These are phyloP conservation scores for Stagonosporopsis chrysanthemi DNA, from an alignment of 2,329 filamentous ascomycete species.

Conservation along the genomic window DNA sequence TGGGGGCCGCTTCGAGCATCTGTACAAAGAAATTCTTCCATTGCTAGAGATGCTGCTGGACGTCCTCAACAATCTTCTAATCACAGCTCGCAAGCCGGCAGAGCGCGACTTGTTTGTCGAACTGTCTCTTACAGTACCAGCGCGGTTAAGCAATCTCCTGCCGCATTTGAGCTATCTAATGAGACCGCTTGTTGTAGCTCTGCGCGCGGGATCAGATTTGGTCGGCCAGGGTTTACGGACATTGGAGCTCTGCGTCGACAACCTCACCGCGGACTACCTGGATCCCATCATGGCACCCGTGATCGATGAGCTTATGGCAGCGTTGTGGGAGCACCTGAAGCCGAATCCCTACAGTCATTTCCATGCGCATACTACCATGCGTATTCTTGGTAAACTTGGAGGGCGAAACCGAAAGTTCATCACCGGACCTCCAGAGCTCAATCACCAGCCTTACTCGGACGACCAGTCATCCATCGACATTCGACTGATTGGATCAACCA, in stretches of 20 bases:
- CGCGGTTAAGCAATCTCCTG: conserved; percentile 89
- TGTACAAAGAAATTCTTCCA: conserved; percentile 97
- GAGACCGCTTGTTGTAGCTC: conserved; percentile 93
- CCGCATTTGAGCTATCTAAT: conserved; percentile 97
- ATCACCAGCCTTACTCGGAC: conserved; percentile 85
- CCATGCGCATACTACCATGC: conserved; percentile 96
- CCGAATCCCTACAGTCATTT: conserved; percentile 97
- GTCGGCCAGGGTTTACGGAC: conserved; percentile 94
- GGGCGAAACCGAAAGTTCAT: conserved; percentile 96
- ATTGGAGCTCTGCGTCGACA: conserved; percentile 95
- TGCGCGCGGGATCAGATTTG: conserved; percentile 89
- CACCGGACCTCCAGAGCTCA: conserved; percentile 83
- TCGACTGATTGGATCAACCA: conserved; percentile 85
- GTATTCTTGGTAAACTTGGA: conserved; percentile 94
- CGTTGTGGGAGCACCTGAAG: conserved; percentile 92
- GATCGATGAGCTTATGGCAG: conserved; percentile 98
- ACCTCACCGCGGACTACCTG: conserved; percentile 95
- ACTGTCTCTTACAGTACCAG: conserved; percentile 93
- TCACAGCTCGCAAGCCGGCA: conserved; percentile 86
- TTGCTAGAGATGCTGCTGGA: conserved; percentile 97
- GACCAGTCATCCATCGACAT: conserved; percentile 88
- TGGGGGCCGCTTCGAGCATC: conserved; percentile 93
- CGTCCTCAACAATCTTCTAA: conserved; percentile 91
- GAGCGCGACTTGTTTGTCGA: conserved; percentile 98
- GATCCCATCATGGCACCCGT: conserved; percentile 99